Conservation (phyloP, 306 rosid species). For the Castanea sativa region DNA sequence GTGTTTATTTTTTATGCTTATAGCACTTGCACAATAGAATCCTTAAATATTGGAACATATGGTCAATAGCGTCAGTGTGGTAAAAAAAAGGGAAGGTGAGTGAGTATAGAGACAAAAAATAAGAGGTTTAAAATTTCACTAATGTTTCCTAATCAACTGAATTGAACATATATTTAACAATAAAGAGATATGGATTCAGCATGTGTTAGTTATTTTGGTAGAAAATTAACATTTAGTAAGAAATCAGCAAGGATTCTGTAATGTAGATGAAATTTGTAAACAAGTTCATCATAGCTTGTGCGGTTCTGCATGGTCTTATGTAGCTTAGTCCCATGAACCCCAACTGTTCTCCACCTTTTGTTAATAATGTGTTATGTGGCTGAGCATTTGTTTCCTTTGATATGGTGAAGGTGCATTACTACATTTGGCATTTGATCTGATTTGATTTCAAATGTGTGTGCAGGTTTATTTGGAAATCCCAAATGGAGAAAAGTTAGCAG, state of each 20-base stretch:
- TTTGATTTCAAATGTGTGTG: constrained; percentile 20
- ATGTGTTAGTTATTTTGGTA: constrained; percentile 6
- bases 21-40: background rate
- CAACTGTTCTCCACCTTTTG: background rate
- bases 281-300: background rate
- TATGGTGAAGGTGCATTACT: background rate
- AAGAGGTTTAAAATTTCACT: background rate
- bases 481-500: constrained; percentile 68
- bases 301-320: background rate
- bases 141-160: background rate
- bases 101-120: background rate
- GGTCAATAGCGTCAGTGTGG: background rate
- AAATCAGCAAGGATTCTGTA: background rate
- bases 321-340: background rate
- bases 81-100: background rate
- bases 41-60: background rate
- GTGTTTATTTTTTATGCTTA: background rate
- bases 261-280: constrained; percentile 2
- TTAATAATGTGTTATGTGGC: constrained; percentile 3
- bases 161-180: background rate
- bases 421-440: constrained; percentile 16
- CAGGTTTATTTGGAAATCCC: constrained; percentile 94
- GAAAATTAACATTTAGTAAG: constrained; percentile 1
- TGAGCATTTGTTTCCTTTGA: background rate
- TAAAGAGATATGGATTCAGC: background rate